A percentile compares a stretch with the other conserved stretches of the same genome.
Evolutionary conservation across 495 filamentous ascomycete species (phyloP).

Genomic region (Lasiosphaeriaceae sp.): DNA sequence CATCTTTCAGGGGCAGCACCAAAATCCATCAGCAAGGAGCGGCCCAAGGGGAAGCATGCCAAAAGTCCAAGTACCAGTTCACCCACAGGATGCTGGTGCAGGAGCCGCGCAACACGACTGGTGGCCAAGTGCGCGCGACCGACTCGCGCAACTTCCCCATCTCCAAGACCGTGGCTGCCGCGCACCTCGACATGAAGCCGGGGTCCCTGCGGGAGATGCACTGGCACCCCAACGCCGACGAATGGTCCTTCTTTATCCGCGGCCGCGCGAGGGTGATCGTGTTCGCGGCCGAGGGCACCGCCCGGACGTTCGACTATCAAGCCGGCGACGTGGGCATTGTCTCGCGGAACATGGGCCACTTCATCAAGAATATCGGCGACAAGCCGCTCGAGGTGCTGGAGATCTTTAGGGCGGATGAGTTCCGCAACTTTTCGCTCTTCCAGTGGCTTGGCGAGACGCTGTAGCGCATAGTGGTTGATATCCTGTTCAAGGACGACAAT

Average conservation of each 20-base stretch:
- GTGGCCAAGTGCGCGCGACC: slow-evolving; percentile 58
- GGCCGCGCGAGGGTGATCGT: slow-evolving; percentile 51
- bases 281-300: slow-evolving; percentile 45
- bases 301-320: slow-evolving; percentile 44
- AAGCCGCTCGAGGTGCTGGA: slow-evolving; percentile 59
- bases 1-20: slow-evolving; percentile 61
- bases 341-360: slow-evolving; percentile 59
- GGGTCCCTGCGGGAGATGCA: slow-evolving; percentile 59
- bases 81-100: slow-evolving; percentile 60
- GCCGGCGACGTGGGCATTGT: slow-evolving; percentile 59
- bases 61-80: slow-evolving; percentile 58
- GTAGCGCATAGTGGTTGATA: slow-evolving; percentile 55
- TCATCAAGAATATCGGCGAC: slow-evolving; percentile 59
- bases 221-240: slow-evolving; percentile 56
- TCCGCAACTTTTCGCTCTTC: slow-evolving; percentile 61
- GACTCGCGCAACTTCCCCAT: slow-evolving; percentile 65
- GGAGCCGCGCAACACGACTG: slow-evolving; percentile 47
- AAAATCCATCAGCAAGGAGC: slow-evolving; percentile 40
- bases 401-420: slow-evolving; percentile 55
- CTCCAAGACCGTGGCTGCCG: slow-evolving; percentile 61
- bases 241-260: slow-evolving; percentile 52
- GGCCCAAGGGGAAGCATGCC: slow-evolving; percentile 43
- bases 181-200: slow-evolving; percentile 54
- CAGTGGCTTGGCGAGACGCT: slow-evolving; percentile 70
- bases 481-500: slow-evolving; percentile 53